Evolutionary conservation across 2,329 filamentous ascomycete genomes (phyloP).

Genomic region (Microdochium paspali): DNA sequence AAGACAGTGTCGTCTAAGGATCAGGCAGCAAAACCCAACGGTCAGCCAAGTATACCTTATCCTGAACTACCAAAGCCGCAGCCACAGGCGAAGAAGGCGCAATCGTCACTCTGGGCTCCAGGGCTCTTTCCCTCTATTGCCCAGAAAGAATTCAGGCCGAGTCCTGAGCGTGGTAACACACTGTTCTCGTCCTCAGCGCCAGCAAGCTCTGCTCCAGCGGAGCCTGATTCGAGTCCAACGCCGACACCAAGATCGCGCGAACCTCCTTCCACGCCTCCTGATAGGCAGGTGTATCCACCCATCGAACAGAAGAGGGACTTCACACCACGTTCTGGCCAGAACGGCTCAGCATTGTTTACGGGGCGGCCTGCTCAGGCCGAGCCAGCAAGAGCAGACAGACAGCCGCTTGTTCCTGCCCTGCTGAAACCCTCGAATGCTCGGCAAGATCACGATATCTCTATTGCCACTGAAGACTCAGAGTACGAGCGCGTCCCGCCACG

Average conservation of each 20-base stretch:
- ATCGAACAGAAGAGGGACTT: constrained; percentile 40
- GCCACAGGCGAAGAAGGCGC: neutral
- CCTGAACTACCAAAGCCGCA: neutral
- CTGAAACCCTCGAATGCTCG: neutral
- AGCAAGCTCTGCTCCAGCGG: constrained; percentile 4
- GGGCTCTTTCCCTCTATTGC: constrained; percentile 16
- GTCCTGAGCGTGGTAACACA: constrained; percentile 18
- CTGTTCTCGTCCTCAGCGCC: constrained; percentile 24
- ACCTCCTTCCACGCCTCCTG: constrained; percentile 20
- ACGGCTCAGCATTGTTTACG: constrained; percentile 27
- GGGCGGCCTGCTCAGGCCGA: constrained; percentile 1
- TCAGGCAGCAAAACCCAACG: neutral
- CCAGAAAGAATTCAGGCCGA: constrained; percentile 23
- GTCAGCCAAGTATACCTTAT: neutral
- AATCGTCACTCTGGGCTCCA: neutral
- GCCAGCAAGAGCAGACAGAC: neutral
- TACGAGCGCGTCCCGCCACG: constrained; percentile 27
- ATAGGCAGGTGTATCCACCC: constrained; percentile 20
- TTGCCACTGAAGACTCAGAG: constrained; percentile 26
- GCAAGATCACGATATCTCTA: constrained; percentile 11
- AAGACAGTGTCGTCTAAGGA: neutral
- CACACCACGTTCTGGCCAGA: constrained; percentile 29
- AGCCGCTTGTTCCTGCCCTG: too few species aligned
- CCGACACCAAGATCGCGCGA: constrained; percentile 5
- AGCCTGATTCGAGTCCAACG: neutral